phyloP scores from a whole-genome alignment of 1,284 basidiomycete genomes.

The Ustilago vetiveriae region DNA sequence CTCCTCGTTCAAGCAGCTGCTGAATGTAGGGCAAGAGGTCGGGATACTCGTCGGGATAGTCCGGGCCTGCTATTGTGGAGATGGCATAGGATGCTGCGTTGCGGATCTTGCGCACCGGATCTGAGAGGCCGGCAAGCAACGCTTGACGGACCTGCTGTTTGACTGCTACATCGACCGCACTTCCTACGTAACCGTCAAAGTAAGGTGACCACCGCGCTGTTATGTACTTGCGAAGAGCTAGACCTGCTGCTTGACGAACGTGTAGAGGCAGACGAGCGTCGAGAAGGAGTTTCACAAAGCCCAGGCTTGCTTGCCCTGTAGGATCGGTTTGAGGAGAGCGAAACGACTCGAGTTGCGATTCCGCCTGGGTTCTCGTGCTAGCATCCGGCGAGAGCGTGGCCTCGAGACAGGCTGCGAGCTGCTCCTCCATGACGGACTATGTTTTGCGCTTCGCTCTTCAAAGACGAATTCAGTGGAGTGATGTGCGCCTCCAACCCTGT shows the following conservation, averaged over 20 bases:
- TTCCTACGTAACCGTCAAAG: slow-evolving; percentile 53
- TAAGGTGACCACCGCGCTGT: slow-evolving; percentile 60
- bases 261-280: slow-evolving; percentile 17
- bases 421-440: slow-evolving; percentile 36
- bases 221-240: slow-evolving; percentile 59
- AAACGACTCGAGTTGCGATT: slow-evolving; percentile 41
- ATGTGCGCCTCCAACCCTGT: too few species aligned
- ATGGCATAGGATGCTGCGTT: slow-evolving; percentile 57
- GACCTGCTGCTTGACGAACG: slow-evolving; percentile 58
- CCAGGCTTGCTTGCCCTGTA: slow-evolving; percentile 29
- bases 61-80: slow-evolving; percentile 55
- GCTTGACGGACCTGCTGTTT: slow-evolving; percentile 52
- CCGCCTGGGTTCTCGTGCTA: slow-evolving; percentile 33
- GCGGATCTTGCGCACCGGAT: slow-evolving; percentile 54
- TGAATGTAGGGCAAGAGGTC: slow-evolving; percentile 56
- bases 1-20: slow-evolving; percentile 40
- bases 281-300: slow-evolving; percentile 42
- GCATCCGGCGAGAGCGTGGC: slow-evolving; percentile 49
- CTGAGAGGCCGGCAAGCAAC: slow-evolving; percentile 52
- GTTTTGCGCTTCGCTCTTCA: neutral
- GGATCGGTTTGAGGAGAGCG: slow-evolving; percentile 34
- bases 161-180: slow-evolving; percentile 37
- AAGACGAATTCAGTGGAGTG: too few species aligned
- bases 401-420: slow-evolving; percentile 42
- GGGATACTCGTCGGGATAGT: slow-evolving; percentile 64